Evolutionary conservation across 805 yeast species (phyloP).

Genomic region (Yamadazyma akitaensis): DNA sequence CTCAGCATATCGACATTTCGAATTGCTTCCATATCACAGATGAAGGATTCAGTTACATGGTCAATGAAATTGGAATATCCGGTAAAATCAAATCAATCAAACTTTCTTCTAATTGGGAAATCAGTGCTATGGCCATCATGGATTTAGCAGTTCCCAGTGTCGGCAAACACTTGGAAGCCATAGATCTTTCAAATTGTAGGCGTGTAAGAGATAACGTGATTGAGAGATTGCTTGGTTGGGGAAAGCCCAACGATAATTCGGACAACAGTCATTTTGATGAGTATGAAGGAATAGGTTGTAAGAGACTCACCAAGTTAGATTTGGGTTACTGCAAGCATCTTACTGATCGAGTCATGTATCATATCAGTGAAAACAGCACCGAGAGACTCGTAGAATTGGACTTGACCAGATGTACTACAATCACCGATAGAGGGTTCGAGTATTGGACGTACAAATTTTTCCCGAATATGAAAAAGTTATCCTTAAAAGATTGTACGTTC

Average conservation of each 20-base stretch:
- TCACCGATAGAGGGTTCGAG: conserved; percentile 70
- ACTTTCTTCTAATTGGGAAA: conserved; percentile 74
- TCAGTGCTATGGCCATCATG: conserved; percentile 79
- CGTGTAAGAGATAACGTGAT: conserved; percentile 70
- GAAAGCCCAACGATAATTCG: conserved; percentile 9
- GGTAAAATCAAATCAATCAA: conserved; percentile 54
- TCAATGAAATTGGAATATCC: conserved; percentile 65
- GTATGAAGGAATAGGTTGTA: conserved; percentile 50
- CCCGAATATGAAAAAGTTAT: conserved; percentile 48
- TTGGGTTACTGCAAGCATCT: conserved; percentile 75
- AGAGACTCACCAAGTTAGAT: conserved; percentile 48
- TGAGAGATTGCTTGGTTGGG: conserved; percentile 64
- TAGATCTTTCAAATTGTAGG: conserved; percentile 70
- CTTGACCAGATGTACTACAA: conserved; percentile 72
- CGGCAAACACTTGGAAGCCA: conserved; percentile 54
- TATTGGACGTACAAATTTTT: conserved; percentile 61
- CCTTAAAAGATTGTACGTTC: conserved; percentile 71
- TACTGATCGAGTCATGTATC: conserved; percentile 65
- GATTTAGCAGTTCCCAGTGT: conserved; percentile 65
- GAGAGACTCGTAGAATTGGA: conserved; percentile 54
- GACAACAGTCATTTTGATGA: conserved; percentile 1
- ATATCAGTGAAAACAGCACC: conserved; percentile 57
- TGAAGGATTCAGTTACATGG: conserved; percentile 67
- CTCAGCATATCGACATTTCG: conserved; percentile 57
- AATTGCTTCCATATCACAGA: conserved; percentile 78